These are phyloP conservation scores for Pichia sp. DNA, from an alignment of 1,139 yeast genomes.

Conservation along the genomic window DNA sequence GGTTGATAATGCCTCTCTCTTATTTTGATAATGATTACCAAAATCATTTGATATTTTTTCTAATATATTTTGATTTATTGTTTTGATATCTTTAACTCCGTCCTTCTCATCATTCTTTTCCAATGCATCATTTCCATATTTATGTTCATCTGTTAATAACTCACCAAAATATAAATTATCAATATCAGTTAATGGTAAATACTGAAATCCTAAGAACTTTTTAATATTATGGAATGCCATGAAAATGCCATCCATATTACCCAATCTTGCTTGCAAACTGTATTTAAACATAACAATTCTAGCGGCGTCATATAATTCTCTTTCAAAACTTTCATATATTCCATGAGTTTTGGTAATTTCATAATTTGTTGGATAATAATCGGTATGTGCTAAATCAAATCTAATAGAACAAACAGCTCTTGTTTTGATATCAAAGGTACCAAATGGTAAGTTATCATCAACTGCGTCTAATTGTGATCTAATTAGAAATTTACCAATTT, in stretches of 20 bases:
- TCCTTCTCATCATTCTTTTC: constrained; percentile 6
- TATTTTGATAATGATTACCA: constrained; percentile 26
- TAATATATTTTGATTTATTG: constrained; percentile 8
- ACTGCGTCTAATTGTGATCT: constrained; percentile 88
- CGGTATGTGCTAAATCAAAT: constrained; percentile 64
- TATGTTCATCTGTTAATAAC: constrained; percentile 4
- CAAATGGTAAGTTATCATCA: constrained; percentile 75
- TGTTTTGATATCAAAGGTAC: constrained; percentile 87
- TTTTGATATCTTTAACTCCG: not conserved
- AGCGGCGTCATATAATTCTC: constrained; percentile 72
- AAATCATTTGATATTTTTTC: constrained; percentile 21
- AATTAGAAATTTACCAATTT: constrained; percentile 62
- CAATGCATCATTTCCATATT: constrained; percentile 4
- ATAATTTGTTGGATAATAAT: constrained; percentile 50
- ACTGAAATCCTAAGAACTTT: constrained; percentile 83
- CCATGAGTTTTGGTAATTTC: constrained; percentile 60
- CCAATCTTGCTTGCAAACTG: constrained; percentile 85
- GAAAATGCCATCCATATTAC: constrained; percentile 95
- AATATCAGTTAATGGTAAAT: constrained; percentile 66
- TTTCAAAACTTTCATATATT: constrained; percentile 64
- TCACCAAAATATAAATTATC: constrained; percentile 50
- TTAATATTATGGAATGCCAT: constrained; percentile 84
- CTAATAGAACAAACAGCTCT: constrained; percentile 86
- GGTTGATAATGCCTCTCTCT: constrained; percentile 34
- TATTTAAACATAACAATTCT: constrained; percentile 77